Base-by-base conservation (phyloP, 768 basidiomycete species). In the Termitomyces sp. region DNA sequence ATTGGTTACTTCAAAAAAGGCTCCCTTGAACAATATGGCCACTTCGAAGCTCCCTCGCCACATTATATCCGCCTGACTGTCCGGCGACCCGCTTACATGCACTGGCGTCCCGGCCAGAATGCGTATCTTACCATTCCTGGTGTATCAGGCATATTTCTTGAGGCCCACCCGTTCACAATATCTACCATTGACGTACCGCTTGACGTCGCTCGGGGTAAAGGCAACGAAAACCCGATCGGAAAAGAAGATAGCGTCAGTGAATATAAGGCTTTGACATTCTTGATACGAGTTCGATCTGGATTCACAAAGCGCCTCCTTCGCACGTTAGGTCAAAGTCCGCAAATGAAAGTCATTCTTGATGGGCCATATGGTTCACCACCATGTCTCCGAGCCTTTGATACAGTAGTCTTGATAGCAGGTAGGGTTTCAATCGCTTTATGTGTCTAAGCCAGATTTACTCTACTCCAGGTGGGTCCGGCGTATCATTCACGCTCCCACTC, bases 121-220 rank as follows among this genome's bases (percentile, higher is more conserved):
- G 77, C 73, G 0, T 84, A 76, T 59, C 68, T 85, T 21, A 73
- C 70, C 10, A 68, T 84, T 59, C 81, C 82, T 4, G 61, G 70
- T 1, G 69, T 81, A 6, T 78, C 78, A 11, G 48, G 51, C 0
- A 63, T 73, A 26, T 77, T 78, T 5, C 73, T 78, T 30, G 79
- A 85, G 64, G 66, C 79, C 0, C 84, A 85, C 56, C 84, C 84
- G 2, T 85, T 86, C 66, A 83, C 84, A 0, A 84, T 85, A 53
- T 71, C 80, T 6, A 78, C 70, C n/a, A 62, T 76, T 8, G 69
- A 74, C 44, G 62, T 64, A 12, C 41, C 60, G 32, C 26, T 32
- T 40, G n/a, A 15, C 32, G 19, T 30, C 5, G 12, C 11, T 26
- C 21, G 11, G 15, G 45, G 40, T 21, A 12, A 38, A 11, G 45